phyloP scores from a whole-genome alignment of 176 grass and related monocot genomes.

The Urochloa ruziziensis region DNA sequence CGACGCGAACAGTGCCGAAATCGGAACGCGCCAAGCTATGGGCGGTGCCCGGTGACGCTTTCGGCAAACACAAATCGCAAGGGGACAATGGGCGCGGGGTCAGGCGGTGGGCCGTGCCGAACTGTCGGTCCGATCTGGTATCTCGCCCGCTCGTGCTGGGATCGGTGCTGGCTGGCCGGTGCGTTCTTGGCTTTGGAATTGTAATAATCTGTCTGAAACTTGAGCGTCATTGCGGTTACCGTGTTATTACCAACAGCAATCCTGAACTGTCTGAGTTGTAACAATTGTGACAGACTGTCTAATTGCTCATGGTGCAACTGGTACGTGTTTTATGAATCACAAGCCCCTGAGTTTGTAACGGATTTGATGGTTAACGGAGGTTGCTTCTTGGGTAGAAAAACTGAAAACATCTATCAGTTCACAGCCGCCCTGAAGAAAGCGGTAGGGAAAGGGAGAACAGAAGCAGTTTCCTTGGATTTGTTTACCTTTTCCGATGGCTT shows the following conservation, averaged over 20 bases:
- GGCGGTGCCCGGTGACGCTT: conserved; percentile 8
- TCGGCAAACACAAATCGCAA: not conserved
- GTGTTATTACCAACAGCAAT: not conserved
- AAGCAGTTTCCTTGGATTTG: not conserved
- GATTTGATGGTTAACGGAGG: not conserved
- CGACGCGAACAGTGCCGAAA: not conserved
- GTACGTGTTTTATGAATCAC: no score
- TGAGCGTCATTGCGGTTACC: not conserved
- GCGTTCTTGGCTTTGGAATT: not conserved
- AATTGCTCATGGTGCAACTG: no score
- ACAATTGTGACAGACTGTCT: not conserved
- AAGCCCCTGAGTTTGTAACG: not conserved
- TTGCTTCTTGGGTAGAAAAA: not conserved
- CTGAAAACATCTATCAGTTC: not conserved
- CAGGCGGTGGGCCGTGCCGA: conserved; percentile 7
- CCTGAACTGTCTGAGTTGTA: not conserved
- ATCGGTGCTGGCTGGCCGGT: not conserved
- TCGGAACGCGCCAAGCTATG: not conserved
- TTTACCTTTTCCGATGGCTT: conserved; percentile 32
- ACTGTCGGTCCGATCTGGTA: not conserved
- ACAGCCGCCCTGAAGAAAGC: not conserved
- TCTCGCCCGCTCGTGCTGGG: not conserved
- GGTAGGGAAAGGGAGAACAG: not conserved
- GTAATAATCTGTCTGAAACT: not conserved
- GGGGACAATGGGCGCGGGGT: not conserved